These are phyloP conservation scores for Clitoria ternatea DNA, from an alignment of 306 rosid genomes.

Conservation along the genomic window DNA sequence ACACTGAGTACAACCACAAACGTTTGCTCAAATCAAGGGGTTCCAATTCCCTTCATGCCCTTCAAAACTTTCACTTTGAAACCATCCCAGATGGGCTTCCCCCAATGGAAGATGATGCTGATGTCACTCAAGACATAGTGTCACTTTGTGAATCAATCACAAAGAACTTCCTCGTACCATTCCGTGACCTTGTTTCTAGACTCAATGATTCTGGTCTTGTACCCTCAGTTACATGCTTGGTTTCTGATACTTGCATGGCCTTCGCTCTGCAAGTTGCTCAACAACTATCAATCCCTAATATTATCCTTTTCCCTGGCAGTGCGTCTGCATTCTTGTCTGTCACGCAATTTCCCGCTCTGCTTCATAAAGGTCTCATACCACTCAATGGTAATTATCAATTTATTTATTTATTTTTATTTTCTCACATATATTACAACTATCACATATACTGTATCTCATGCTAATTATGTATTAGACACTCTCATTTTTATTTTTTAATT, in stretches of 20 bases:
- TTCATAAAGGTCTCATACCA: constrained; percentile 8
- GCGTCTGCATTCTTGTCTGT: background rate
- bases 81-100: constrained; percentile 11
- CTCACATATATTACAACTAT: too few species aligned
- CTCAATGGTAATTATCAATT: background rate
- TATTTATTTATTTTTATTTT: too few species aligned
- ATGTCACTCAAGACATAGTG: background rate
- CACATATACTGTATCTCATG: too few species aligned
- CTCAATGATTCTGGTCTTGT: constrained; percentile 14
- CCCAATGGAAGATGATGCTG: background rate
- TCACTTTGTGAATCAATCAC: constrained; percentile 10
- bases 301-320: background rate
- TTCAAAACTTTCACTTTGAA: background rate
- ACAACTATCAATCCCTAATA: constrained; percentile 7
- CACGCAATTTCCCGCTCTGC: background rate
- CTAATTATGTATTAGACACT: too few species aligned
- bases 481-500: too few species aligned
- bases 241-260: constrained; percentile 3
- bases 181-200: background rate
- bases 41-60: background rate
- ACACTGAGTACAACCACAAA: too few species aligned
- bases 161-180: constrained; percentile 1
- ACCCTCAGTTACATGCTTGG: background rate
- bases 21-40: constrained; percentile 26
- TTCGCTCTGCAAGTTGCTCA: constrained; percentile 16